Evolutionary conservation across 257 asterid species (phyloP).

Genomic region (Solanum paucissectum): DNA sequence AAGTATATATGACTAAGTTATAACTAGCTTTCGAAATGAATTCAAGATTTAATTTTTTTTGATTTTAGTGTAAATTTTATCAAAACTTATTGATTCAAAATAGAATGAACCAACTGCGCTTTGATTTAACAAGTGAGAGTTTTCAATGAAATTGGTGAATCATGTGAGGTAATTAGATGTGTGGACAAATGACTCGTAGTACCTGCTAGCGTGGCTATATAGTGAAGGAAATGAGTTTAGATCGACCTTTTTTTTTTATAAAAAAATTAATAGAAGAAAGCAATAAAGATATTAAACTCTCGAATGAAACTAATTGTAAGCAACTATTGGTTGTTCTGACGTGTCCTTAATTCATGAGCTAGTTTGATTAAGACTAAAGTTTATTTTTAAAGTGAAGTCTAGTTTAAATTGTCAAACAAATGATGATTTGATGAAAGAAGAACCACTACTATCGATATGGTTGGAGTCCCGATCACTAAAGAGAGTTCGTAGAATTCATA

Average conservation of each 20-base stretch:
- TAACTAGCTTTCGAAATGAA: neutral
- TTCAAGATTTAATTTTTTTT: neutral
- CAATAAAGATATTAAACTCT: neutral
- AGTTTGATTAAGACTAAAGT: neutral
- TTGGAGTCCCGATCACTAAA: neutral
- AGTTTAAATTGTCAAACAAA: neutral
- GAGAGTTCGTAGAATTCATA: neutral
- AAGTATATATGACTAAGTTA: neutral
- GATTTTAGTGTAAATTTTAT: neutral
- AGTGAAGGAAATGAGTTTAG: neutral
- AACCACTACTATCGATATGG: neutral
- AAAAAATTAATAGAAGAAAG: neutral
- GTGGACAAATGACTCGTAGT: neutral
- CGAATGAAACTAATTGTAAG: neutral
- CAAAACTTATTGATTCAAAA: neutral
- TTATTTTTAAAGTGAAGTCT: neutral
- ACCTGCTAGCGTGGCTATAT: rapidly evolving
- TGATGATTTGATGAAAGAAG: neutral
- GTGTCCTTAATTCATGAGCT: neutral
- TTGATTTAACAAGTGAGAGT: neutral
- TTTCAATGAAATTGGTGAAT: neutral
- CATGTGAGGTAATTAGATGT: neutral
- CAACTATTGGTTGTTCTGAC: neutral
- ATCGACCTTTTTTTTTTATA: neutral
- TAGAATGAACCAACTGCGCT: neutral